Base-by-base conservation (phyloP, 805 yeast species). In the Peterozyma xylosa region DNA sequence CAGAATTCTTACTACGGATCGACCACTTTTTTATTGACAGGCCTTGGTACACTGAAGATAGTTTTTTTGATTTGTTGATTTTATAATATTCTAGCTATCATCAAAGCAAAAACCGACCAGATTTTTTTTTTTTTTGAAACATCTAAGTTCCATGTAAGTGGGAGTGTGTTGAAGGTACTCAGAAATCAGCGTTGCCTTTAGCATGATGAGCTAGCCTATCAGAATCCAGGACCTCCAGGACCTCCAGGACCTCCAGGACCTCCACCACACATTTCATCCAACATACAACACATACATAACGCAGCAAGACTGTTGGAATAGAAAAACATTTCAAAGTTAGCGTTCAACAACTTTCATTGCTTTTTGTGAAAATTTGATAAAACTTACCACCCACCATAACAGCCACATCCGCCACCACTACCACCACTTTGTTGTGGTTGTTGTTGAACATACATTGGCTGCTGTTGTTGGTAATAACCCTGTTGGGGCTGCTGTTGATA, bases 401-500 rank as follows among this genome's bases (percentile, higher is more conserved):
- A 60, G 9, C 64, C 59, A 41, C 53, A 53, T 21, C 27, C 27
- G 11, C 51, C 50, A n/a, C 48, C 50, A 11, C 46, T 14, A 29
- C 48, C 44, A 9, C 37, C 34, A 6, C 38, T 44, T 39, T 46
- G 49, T 30, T 48, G 52, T 3, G 56, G 62, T 18, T 51, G 56
- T 37, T 47, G 50, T 43, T 61, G 65, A 48, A 21, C 27, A 21
- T 62, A 62, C 44, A 59, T 54, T 13, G 66, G 66, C 45, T 62
- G 66, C 17, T 52, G 66, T 45, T 59, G 65, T 46, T 59, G 66
- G 50, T 59, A 58, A 55, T 58, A 51, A 37, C 52, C 46, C 9
- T 21, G 27, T 21, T 21, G 27, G 27, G 40, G 51, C 45, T 48
- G 55, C 18, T 61, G 63, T 42, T 53, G 60, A 21, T 58, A 58